A percentile compares a stretch with the other conserved stretches of the same genome.
These are phyloP conservation scores for Tinospora cordifolia DNA, from an alignment of 164 flowering plant genomes.

Conservation along the genomic window DNA sequence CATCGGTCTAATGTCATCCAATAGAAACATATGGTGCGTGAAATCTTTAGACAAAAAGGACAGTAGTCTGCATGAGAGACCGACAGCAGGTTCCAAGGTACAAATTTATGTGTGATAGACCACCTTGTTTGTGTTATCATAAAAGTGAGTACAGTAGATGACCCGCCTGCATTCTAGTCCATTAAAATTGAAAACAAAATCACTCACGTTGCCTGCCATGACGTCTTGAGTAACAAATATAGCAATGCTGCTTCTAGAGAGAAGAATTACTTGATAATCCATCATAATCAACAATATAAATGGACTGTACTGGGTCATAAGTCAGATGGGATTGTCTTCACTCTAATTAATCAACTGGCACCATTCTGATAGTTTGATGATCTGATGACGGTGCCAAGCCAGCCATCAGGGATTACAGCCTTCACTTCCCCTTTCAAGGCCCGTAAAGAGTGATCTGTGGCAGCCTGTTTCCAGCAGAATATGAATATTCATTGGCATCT, in stretches of 20 bases:
- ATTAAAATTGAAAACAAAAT: too few species aligned
- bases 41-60: too few species aligned
- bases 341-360: background rate
- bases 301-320: background rate
- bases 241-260: background rate
- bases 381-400: slow-evolving; percentile 83
- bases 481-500: background rate
- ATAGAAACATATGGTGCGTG: too few species aligned
- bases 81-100: too few species aligned
- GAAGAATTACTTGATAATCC: too few species aligned
- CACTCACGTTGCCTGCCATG: background rate
- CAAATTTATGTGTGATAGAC: too few species aligned
- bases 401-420: slow-evolving; percentile 58
- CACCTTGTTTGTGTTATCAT: too few species aligned
- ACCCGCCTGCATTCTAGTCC: too few species aligned
- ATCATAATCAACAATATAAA: background rate
- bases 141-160: too few species aligned
- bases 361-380: slow-evolving; percentile 12
- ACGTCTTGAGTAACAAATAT: background rate
- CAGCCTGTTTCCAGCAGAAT: slow-evolving; percentile 47
- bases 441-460: slow-evolving; percentile 55
- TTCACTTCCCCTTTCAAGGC: slow-evolving; percentile 65
- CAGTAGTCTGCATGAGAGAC: too few species aligned
- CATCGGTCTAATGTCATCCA: too few species aligned
- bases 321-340: background rate